phyloP scores from a whole-genome alignment of 129 eudicot genomes.

The Smallanthus sonchifolius region DNA sequence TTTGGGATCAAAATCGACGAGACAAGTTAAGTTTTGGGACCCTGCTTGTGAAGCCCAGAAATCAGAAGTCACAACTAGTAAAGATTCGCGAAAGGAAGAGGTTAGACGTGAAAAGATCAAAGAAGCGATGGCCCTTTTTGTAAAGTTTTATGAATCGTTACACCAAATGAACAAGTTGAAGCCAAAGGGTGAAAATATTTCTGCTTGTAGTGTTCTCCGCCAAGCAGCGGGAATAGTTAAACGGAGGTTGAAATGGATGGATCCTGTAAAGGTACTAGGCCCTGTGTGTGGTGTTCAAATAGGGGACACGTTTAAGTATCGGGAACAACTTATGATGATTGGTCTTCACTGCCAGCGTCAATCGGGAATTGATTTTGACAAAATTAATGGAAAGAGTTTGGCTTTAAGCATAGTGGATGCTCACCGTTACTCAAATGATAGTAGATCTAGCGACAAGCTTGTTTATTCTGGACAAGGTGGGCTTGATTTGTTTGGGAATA shows the following conservation, averaged over 20 bases:
- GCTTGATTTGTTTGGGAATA: background rate
- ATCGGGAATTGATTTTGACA: conserved; percentile 45
- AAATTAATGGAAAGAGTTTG: conserved; percentile 21
- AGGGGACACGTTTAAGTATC: conserved; percentile 40
- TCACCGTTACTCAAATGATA: conserved; percentile 38
- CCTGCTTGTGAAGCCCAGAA: background rate
- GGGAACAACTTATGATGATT: conserved; percentile 44
- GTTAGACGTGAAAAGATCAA: conserved; percentile 25
- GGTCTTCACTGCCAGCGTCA: conserved; percentile 49
- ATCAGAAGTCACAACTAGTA: background rate
- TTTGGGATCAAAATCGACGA: no score
- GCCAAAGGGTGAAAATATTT: conserved; percentile 5
- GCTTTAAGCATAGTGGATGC: conserved; percentile 59
- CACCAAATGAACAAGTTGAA: background rate
- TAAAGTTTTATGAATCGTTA: conserved; percentile 4
- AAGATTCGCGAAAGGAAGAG: background rate
- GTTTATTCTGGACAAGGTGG: conserved; percentile 63
- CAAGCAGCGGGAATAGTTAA: conserved; percentile 30
- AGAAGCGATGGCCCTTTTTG: conserved; percentile 34
- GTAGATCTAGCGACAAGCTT: conserved; percentile 22
- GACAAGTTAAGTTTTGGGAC: conserved; percentile 9
- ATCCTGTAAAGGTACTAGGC: conserved; percentile 24
- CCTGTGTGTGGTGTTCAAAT: conserved; percentile 46
- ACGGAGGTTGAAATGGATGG: conserved; percentile 22
- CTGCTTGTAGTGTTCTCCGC: background rate